These are phyloP conservation scores for Zea luxurians DNA, from an alignment of 176 grass and related monocot species.

Conservation along the genomic window DNA sequence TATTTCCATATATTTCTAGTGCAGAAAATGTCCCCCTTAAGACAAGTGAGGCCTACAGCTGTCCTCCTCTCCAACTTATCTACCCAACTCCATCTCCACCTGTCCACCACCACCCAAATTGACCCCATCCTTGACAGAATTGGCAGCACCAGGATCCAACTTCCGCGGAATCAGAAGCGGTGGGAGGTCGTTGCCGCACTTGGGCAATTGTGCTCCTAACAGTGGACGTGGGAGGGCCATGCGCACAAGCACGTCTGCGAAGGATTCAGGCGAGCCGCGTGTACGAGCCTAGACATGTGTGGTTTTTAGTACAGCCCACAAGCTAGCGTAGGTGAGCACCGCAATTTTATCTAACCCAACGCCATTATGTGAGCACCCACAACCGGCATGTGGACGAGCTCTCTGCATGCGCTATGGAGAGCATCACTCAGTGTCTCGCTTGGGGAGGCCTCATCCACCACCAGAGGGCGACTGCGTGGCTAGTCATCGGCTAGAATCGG, in stretches of 20 bases:
- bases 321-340: background rate
- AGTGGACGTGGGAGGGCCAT: background rate
- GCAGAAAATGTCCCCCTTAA: background rate
- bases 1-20: background rate
- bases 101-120: background rate
- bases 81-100: background rate
- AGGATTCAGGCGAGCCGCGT: background rate
- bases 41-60: background rate
- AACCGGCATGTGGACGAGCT: background rate
- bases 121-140: background rate
- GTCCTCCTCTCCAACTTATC: background rate
- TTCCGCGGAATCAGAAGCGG: background rate
- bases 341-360: background rate
- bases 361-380: background rate
- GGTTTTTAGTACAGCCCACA: background rate
- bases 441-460: background rate
- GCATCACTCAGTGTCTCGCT: background rate
- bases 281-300: background rate
- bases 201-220: background rate
- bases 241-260: background rate
- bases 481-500: background rate
- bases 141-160: background rate
- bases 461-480: background rate
- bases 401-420: background rate
- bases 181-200: background rate